Percentiles rank a stretch among this genome's conserved stretches.
These are phyloP conservation scores for Fraxinus excelsior DNA, from an alignment of 257 asterid genomes.

Conservation along the genomic window DNA sequence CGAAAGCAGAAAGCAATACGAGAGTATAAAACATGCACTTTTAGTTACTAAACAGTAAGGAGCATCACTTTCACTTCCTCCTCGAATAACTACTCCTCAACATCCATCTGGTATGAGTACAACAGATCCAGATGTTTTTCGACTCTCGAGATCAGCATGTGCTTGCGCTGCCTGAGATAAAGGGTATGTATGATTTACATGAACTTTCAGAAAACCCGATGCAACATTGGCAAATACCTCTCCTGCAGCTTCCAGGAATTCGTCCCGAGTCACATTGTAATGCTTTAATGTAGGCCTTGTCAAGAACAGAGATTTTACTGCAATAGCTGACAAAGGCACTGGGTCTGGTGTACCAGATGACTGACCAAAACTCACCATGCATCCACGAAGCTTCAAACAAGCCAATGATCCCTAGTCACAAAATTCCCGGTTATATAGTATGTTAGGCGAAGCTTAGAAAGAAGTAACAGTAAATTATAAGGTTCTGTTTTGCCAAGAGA, in stretches of 20 bases:
- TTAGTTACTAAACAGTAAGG: neutral
- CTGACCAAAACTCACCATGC: conserved; percentile 92
- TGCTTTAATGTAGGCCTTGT: conserved; percentile 82
- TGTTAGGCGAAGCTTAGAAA: no score
- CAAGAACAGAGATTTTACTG: conserved; percentile 76
- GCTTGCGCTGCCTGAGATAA: conserved; percentile 84
- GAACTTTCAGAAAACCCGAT: conserved; percentile 60
- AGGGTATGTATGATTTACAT: conserved; percentile 72
- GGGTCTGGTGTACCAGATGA: conserved; percentile 86
- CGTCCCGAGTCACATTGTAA: conserved; percentile 64
- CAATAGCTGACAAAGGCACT: conserved; percentile 66
- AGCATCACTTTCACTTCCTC: neutral
- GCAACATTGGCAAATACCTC: conserved; percentile 72
- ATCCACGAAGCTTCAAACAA: conserved; percentile 79
- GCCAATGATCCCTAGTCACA: conserved; percentile 78
- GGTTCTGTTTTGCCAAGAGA: no score
- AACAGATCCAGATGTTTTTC: no score
- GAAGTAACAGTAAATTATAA: no score
- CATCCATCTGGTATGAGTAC: conserved; percentile 57
- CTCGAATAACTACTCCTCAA: neutral
- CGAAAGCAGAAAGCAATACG: no score
- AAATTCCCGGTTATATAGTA: conserved; percentile 5
- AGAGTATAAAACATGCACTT: neutral
- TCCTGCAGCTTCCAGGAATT: conserved; percentile 69
- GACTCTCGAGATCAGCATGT: conserved; percentile 75